These are phyloP conservation scores for Cryptosporidium xiaoi DNA, from an alignment of 169 alveolate genomes.

Conservation along the genomic window DNA sequence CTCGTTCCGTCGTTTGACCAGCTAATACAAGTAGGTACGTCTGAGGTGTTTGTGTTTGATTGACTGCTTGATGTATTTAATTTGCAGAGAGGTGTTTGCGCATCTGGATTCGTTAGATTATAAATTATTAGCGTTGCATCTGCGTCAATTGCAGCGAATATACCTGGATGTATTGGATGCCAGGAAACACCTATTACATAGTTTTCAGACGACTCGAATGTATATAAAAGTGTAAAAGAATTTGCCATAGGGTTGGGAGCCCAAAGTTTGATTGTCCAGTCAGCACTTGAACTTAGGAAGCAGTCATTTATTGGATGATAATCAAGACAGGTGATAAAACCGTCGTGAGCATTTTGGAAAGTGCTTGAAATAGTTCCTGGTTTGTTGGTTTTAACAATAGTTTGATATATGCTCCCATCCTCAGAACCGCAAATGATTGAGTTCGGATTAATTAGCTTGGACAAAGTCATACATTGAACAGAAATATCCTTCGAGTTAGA, in stretches of 20 bases:
- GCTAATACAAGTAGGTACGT: slow-evolving; percentile 51
- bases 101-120: slow-evolving; percentile 37
- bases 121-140: slow-evolving; percentile 47
- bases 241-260: slow-evolving; percentile 24
- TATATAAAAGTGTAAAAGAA: slow-evolving; percentile 50
- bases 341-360: slow-evolving; percentile 53
- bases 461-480: slow-evolving; percentile 51
- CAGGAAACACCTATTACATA: slow-evolving; percentile 70
- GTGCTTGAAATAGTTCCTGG: slow-evolving; percentile 61
- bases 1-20: slow-evolving; percentile 72
- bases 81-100: slow-evolving; percentile 67
- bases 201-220: slow-evolving; percentile 65
- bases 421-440: slow-evolving; percentile 59
- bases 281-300: slow-evolving; percentile 64
- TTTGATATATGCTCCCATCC: slow-evolving; percentile 67
- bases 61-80: slow-evolving; percentile 36
- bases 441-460: slow-evolving; percentile 68
- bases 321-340: slow-evolving; percentile 56
- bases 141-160: slow-evolving; percentile 73
- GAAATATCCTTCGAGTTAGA: slow-evolving; percentile 68
- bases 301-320: slow-evolving; percentile 71
- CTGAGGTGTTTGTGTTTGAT: slow-evolving; percentile 23
- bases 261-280: slow-evolving; percentile 73
- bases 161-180: slow-evolving; percentile 74
- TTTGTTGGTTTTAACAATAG: slow-evolving; percentile 61